Percentiles rank a stretch among this genome's conserved stretches.
Conservation (phyloP, 176 grass and related monocot species). For the Coix lacrymajobi region DNA sequence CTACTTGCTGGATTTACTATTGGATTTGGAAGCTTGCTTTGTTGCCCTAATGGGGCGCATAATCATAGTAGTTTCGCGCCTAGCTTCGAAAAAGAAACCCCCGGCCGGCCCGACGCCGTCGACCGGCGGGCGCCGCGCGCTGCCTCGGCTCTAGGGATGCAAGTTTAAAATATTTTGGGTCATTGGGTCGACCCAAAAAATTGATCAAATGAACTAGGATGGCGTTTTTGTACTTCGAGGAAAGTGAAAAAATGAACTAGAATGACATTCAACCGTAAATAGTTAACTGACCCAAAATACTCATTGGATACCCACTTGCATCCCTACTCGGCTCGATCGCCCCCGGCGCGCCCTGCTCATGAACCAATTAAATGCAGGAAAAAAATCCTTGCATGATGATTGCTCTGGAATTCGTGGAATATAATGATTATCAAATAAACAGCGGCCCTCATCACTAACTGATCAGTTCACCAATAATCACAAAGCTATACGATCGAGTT, state of each 20-base stretch:
- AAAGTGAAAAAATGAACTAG: too few relatives aligned
- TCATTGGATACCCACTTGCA: too few relatives aligned
- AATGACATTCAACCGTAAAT: too few relatives aligned
- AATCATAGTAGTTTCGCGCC: constrained; percentile 33
- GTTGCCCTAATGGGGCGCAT: constrained; percentile 45
- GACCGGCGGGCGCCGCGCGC: constrained; percentile 19
- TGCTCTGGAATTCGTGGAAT: constrained; percentile 30
- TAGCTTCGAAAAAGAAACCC: constrained; percentile 19
- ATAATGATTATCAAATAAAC: constrained; percentile 17
- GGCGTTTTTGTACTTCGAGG: too few relatives aligned
- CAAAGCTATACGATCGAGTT: neutral
- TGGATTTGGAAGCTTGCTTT: constrained; percentile 37
- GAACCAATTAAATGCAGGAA: neutral
- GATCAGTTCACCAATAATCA: constrained; percentile 1
- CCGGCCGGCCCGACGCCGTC: constrained; percentile 21
- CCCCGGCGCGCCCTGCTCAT: neutral
- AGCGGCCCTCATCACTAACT: neutral
- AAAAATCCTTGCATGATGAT: constrained; percentile 29
- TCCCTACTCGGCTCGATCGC: neutral
- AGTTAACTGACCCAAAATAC: too few relatives aligned
- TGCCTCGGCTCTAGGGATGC: too few relatives aligned
- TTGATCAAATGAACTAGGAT: too few relatives aligned
- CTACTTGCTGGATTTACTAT: constrained; percentile 30
- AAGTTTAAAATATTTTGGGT: too few relatives aligned
- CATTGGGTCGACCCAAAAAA: too few relatives aligned